phyloP scores from a whole-genome alignment of 2,329 filamentous ascomycete species.

The Hirsutella thompsonii region DNA sequence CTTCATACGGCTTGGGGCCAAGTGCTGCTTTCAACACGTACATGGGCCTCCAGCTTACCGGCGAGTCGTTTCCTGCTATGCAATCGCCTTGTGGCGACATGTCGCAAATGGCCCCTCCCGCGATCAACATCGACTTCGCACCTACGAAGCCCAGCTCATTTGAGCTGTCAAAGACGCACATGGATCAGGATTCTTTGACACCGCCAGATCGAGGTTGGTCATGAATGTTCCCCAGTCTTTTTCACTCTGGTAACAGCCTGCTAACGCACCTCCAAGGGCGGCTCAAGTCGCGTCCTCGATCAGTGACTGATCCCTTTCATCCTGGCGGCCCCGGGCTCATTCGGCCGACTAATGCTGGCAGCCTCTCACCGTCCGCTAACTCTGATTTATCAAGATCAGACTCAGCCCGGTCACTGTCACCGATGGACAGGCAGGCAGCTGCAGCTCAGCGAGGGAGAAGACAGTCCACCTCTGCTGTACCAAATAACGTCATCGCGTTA shows the following conservation, averaged over 20 bases:
- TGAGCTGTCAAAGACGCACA: conserved; percentile 44
- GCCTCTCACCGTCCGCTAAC: conserved; percentile 37
- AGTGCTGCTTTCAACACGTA: conserved; percentile 25
- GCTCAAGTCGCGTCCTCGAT: conserved; percentile 35
- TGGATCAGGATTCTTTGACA: conserved; percentile 67
- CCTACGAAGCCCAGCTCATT: conserved; percentile 41
- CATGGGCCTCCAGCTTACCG: conserved; percentile 22
- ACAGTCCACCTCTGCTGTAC: conserved; percentile 52
- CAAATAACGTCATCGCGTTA: conserved; percentile 62
- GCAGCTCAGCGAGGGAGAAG: conserved; percentile 26
- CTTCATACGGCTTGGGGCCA: conserved; percentile 28
- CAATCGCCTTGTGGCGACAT: conserved; percentile 43
- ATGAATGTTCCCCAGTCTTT: background rate
- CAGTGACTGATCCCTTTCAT: conserved; percentile 48
- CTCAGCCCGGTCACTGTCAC: conserved; percentile 44
- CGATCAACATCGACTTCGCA: conserved; percentile 89
- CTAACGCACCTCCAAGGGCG: conserved; percentile 22
- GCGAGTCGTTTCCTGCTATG: conserved; percentile 40
- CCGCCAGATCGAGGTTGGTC: conserved; percentile 59
- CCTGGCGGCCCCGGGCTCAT: conserved; percentile 27
- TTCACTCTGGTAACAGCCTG: background rate
- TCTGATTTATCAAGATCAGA: conserved; percentile 32
- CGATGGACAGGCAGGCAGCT: conserved; percentile 37
- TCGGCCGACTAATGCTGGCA: conserved; percentile 25
- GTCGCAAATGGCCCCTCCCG: conserved; percentile 75